Percentiles rank a stretch among this genome's conserved stretches.
phyloP scores from a whole-genome alignment of 2,329 filamentous ascomycete species.

The Pseudocercospora eumusae region DNA sequence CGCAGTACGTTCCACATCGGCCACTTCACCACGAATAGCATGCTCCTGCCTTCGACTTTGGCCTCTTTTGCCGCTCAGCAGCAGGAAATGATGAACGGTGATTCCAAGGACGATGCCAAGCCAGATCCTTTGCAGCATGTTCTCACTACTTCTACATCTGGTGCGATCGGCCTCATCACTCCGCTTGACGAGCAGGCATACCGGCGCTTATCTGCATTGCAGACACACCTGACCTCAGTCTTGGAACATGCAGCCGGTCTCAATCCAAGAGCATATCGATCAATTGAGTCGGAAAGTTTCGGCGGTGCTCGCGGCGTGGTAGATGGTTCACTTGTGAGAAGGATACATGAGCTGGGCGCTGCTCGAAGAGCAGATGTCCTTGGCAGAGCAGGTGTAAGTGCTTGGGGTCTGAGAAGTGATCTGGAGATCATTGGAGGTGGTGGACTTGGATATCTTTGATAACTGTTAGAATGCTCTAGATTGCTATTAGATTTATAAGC shows the following conservation, averaged over 20 bases:
- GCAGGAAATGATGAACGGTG: constrained; percentile 26
- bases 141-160: constrained; percentile 73
- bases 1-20: constrained; percentile 85
- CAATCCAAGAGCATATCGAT: constrained; percentile 78
- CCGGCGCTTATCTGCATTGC: constrained; percentile 76
- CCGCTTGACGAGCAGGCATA: constrained; percentile 79
- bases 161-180: constrained; percentile 73
- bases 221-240: constrained; percentile 74
- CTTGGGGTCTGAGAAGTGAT: constrained; percentile 69
- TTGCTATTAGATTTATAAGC: too few relatives aligned
- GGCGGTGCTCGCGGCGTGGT: constrained; percentile 65
- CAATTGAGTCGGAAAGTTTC: constrained; percentile 47
- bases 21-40: constrained; percentile 72
- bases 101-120: constrained; percentile 32
- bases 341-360: constrained; percentile 75
- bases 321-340: constrained; percentile 72
- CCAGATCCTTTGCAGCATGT: constrained; percentile 50
- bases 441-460: constrained; percentile 56
- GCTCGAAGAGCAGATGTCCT: constrained; percentile 72
- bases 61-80: constrained; percentile 48
- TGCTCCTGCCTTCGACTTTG: constrained; percentile 69
- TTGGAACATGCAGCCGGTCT: constrained; percentile 76
- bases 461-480: too few relatives aligned
- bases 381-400: constrained; percentile 67
- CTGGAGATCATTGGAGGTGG: constrained; percentile 65